phyloP scores from a whole-genome alignment of 1,284 basidiomycete genomes.

The Phaffia rhodozyma region DNA sequence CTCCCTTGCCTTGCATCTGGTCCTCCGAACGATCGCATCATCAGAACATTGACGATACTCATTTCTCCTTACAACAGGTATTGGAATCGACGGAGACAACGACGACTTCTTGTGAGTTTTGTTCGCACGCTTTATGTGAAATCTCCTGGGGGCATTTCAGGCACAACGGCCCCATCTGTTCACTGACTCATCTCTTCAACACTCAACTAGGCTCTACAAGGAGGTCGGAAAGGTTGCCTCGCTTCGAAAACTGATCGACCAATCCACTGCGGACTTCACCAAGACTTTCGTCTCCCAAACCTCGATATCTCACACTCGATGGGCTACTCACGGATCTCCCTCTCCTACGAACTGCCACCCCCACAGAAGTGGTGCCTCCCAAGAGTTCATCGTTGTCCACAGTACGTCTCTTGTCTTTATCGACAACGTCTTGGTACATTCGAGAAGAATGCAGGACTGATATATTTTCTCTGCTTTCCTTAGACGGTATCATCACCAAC shows the following conservation, averaged over 20 bases:
- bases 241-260: conserved; percentile 80
- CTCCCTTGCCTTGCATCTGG: not conserved
- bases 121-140: not conserved
- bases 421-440: not conserved
- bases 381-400: conserved; percentile 90
- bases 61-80: conserved; percentile 40
- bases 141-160: not conserved
- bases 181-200: not conserved
- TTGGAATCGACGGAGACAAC: conserved; percentile 89
- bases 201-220: conserved; percentile 69
- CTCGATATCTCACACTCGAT: conserved; percentile 97
- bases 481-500: conserved; percentile 95
- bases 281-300: conserved; percentile 81
- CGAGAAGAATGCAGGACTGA: too few relatives aligned
- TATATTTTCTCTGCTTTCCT: not conserved
- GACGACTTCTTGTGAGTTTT: conserved; percentile 30
- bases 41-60: not conserved
- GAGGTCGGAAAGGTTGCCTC: conserved; percentile 96
- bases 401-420: conserved; percentile 34
- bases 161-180: not conserved
- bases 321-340: conserved; percentile 97
- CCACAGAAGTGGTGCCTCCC: conserved; percentile 64
- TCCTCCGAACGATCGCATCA: not conserved
- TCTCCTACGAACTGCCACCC: conserved; percentile 90
- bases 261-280: conserved; percentile 60